Conservation (phyloP, 306 rosid genomes). For the Alnus rubra region DNA sequence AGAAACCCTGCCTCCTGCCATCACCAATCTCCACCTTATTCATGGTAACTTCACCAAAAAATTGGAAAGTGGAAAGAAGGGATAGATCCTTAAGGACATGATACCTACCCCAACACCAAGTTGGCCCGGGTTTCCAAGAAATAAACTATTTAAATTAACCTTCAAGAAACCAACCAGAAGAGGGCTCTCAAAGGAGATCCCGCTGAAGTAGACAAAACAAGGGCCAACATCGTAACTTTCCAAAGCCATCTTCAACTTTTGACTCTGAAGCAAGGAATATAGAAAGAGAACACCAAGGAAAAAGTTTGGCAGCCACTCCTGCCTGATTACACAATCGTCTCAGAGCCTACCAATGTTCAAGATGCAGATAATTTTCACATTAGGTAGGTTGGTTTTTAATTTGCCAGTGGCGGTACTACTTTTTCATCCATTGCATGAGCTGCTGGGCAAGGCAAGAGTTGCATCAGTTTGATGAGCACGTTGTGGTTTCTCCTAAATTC, state of each 20-base stretch:
- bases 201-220: background rate
- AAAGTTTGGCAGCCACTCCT: background rate
- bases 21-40: background rate
- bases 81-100: background rate
- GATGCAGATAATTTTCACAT: background rate
- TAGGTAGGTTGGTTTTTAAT: too few species aligned
- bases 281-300: background rate
- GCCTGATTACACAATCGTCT: background rate
- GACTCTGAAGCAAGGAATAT: background rate
- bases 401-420: background rate
- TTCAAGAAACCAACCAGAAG: background rate
- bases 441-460: background rate
- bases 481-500: background rate
- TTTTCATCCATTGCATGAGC: background rate
- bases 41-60: background rate
- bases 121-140: background rate
- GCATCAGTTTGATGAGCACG: background rate
- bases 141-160: background rate
- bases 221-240: background rate
- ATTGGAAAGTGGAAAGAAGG: background rate
- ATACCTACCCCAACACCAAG: background rate
- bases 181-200: slow-evolving; percentile 1
- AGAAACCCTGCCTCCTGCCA: slow-evolving; percentile 1
- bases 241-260: background rate
- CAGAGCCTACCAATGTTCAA: background rate